Base-by-base conservation (phyloP, 1,284 basidiomycete genomes). In the Apiotrichum porosum region DNA sequence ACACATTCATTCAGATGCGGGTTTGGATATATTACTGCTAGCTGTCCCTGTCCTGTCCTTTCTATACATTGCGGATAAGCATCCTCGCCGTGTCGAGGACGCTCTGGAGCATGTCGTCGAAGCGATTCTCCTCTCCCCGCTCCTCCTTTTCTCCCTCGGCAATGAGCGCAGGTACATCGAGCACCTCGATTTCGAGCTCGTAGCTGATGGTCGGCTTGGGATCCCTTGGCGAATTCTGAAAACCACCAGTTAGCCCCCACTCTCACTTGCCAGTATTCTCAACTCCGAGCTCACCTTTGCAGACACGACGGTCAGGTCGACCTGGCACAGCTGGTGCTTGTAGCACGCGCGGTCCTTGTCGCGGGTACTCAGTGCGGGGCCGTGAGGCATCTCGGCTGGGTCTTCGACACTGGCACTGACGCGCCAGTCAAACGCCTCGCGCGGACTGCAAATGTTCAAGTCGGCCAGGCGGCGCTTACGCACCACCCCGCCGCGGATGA, bases 321-420 rank as follows among this genome's bases (percentile, higher is more conserved):
- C 85, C 59, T 80, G 80, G 68, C 90, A 91, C 54, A 93, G 83
- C 73, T 97, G 90, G 72, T 97, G 93, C 2, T 83, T 76, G 69
- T 98, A 98, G 58, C 87, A 88, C 63, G 97, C 78, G 31, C 95
- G 80, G 71, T 98, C 91, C 75, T 95, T 98, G 74, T 80, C 80
- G 52, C 88, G 81, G 24, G 80, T 79, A 56, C 80, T 75, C 2
- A 77, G 77, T 0, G 82, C 73, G 4, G 77, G 67, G 4, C 55
- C 61, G 6, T 47, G 48, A 21, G 67, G 72, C 46, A 72, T 61
- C 17, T 68, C 52, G 42, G 68, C 60, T 51, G 72, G 71, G 40
- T 65, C 78, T 80, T 98, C 94, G 19, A 87, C 69, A 67, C 83
- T 97, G 21, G 97, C 86, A 62, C 87, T 92, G 18, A 98, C 80